These are phyloP conservation scores for Backusella parvicylindrica DNA, from an alignment of 192 early-diverging fungal genomes.

Conservation along the genomic window DNA sequence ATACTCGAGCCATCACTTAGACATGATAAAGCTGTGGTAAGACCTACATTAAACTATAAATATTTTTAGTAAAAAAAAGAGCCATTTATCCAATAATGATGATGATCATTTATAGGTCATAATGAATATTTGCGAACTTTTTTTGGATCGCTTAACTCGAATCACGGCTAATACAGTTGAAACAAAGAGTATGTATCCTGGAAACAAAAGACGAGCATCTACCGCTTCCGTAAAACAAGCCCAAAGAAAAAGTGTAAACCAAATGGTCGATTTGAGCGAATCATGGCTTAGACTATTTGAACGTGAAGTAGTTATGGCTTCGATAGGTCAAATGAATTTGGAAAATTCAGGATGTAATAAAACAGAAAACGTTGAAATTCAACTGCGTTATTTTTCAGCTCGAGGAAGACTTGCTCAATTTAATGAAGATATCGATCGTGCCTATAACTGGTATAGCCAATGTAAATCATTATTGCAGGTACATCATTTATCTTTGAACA, in stretches of 20 bases:
- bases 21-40: neutral
- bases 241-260: neutral
- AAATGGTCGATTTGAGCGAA: neutral
- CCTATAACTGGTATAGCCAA: neutral
- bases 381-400: neutral
- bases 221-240: neutral
- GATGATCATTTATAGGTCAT: neutral
- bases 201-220: neutral
- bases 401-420: slow-evolving; percentile 1
- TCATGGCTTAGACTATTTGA: slow-evolving; percentile 6
- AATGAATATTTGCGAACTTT: slow-evolving; percentile 6
- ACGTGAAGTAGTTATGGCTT: neutral
- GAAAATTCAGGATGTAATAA: neutral
- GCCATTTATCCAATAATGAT: neutral
- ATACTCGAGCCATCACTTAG: neutral
- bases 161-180: neutral
- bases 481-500: neutral
- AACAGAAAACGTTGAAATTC: neutral
- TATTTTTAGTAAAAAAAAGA: neutral
- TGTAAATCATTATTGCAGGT: neutral
- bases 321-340: neutral
- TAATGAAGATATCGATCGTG: neutral
- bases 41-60: neutral
- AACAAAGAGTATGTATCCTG: neutral
- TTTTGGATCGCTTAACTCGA: slow-evolving; percentile 6